Base-by-base conservation (phyloP, 1,139 yeast genomes). In the Yarrowia galli region DNA sequence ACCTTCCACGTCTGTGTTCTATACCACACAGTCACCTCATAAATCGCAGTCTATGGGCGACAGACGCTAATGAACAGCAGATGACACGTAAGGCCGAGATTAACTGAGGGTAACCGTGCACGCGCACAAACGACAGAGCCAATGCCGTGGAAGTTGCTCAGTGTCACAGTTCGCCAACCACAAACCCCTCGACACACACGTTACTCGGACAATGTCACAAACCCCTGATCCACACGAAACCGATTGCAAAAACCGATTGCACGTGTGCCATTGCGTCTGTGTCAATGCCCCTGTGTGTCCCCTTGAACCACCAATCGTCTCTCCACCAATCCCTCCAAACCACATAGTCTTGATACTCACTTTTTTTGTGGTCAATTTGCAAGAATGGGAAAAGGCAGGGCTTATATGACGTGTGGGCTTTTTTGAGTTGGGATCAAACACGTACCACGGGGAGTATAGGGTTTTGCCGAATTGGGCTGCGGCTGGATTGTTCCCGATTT, bases 341-440 rank as follows among this genome's bases (percentile, higher is more conserved):
- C 48, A 20, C 63, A 2, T 32, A 20, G 28, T 10, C 51, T 2
- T 15, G 16, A 58, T 58, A 58, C 64, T 58, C 64, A 58, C 64
- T 58, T 58, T 58, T 58, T 58, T 58, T 43, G 49, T 58, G 51
- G 64, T 58, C 64, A 58, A 43, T 32, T 42, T 18, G 16, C 64
- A 43, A 42, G 49, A 18, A 42, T 13, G 64, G 64, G 51, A 43
- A 28, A 58, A 58, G 51, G 13, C 42, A 15, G 51, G 64, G 51
- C 64, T 58, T 58, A 43, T 58, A 58, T 58, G 64, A 58, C 64
- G 64, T 58, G 64, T 28, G 64, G 51, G 28, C 46, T 43, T 38
- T 58, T 58, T 58, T 58, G 51, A 43, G 51, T 42, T 58, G 51
- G 61, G 38, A 56, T 56, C 48, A 42, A 58, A 43, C 64, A 58